These are phyloP conservation scores for Termitomyces sp. DNA, from an alignment of 1,284 basidiomycete genomes.

Conservation along the genomic window DNA sequence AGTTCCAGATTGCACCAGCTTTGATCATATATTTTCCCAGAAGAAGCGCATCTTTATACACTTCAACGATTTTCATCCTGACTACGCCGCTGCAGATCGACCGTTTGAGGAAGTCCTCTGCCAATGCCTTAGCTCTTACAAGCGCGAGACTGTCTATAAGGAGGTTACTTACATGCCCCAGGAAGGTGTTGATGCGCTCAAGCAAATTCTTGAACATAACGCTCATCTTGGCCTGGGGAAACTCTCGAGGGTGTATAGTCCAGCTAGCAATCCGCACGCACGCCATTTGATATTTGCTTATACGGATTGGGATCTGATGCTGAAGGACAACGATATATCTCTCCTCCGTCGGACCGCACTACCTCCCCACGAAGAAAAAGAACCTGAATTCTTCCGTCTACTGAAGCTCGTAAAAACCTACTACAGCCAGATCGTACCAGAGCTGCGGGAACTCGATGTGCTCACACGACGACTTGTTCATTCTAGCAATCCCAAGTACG, in stretches of 20 bases:
- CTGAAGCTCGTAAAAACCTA: neutral
- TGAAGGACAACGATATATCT: neutral
- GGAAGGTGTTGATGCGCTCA: neutral
- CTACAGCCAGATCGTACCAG: fast-evolving
- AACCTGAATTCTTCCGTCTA: neutral
- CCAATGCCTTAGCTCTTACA: neutral
- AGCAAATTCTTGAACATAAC: neutral
- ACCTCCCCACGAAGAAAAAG: neutral
- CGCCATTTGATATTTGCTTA: neutral
- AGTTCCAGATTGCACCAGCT: neutral
- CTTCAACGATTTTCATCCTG: neutral
- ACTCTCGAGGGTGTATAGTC: too few relatives aligned
- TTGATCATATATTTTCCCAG: neutral
- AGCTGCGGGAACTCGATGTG: neutral
- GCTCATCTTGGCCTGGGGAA: too few relatives aligned
- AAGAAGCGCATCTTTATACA: neutral
- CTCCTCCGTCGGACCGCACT: neutral
- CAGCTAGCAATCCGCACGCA: neutral
- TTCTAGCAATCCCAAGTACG: neutral
- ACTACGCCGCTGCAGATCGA: neutral
- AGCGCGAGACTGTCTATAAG: too few relatives aligned
- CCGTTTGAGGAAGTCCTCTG: neutral
- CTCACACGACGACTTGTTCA: neutral
- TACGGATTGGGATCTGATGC: neutral
- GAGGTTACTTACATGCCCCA: neutral